Conservation (phyloP, 31 red algal genomes). For the Bonnemaisonia californica region DNA sequence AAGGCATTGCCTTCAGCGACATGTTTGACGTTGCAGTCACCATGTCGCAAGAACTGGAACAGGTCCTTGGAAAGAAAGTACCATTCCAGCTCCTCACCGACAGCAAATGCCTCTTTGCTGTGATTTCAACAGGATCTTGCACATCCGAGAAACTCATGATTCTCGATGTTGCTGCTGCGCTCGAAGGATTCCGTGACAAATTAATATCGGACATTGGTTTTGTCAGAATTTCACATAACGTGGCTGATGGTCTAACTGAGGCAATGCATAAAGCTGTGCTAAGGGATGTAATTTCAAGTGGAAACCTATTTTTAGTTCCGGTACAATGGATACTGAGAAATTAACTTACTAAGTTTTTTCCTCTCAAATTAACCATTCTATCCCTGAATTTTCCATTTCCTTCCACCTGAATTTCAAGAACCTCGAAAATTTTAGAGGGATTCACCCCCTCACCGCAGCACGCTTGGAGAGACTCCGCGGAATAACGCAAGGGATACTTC, state of each 20-base stretch:
- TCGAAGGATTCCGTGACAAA: conserved; percentile 32
- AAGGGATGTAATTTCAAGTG: background rate
- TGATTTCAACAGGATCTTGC: conserved; percentile 26
- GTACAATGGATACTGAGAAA: background rate
- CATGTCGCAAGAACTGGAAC: background rate
- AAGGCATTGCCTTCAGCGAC: conserved; percentile 41
- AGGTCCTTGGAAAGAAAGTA: no score
- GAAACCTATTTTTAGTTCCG: background rate
- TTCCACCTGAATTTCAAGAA: background rate
- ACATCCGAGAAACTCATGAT: conserved; percentile 34
- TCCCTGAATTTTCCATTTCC: background rate
- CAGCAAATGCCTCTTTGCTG: no score
- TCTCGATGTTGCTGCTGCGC: conserved; percentile 20
- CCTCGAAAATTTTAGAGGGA: background rate
- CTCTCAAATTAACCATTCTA: background rate
- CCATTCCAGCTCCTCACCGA: no score
- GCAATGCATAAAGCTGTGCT: conserved; percentile 9
- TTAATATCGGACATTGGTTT: conserved; percentile 35
- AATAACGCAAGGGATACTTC: background rate
- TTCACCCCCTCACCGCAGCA: background rate
- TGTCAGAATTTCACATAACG: conserved; percentile 18
- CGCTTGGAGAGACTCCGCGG: background rate
- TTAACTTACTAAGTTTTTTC: background rate
- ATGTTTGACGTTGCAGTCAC: conserved; percentile 11
- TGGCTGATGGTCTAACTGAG: conserved; percentile 41